Base-by-base conservation (phyloP, 495 filamentous ascomycete species). In the Barbatosphaeria neglecta region DNA sequence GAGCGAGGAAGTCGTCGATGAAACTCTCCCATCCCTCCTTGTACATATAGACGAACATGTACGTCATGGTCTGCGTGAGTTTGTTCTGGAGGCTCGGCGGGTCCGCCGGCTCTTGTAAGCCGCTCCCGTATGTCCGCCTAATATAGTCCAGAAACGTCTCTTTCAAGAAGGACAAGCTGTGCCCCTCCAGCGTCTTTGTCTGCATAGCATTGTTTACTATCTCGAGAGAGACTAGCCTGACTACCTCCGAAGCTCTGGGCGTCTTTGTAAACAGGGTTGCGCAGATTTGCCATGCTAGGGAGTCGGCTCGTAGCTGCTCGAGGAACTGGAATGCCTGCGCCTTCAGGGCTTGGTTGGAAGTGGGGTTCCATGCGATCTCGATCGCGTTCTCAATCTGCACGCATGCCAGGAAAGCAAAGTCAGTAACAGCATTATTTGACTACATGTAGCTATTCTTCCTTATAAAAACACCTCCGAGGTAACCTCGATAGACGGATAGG, bases 31-130 rank as follows among this genome's bases (percentile, higher is more conserved):
- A 99, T 2, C 81, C 81, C 39, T 81, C 75, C 45, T 77, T 81
- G 65, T 99, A 99, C 25, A 93, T 69, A 7, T 76, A 73, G 7
- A 84, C 80, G 63, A 97, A 99, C 19, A 99, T 81, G 53, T 83
- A 85, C 10, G 92, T 99, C 37, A 97, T 66, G 25, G 90, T 94
- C 64, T 99, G 92, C 22, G 88, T 86, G 49, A 97, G 82, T 64
- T 99, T 99, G 65, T 97, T 99, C 66, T 97, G 93, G 24, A 99
- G 82, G 51, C 75, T 74, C 27, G 80, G 52, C 9, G 81, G 73
- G 61, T 95, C 90, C 47, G 73, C 60, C 18, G 67, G 64, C 18
- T 68, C 66, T 37, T 70, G 71, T 37, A 69, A 67, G 17, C 71
- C 68, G 16, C 68, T 70, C 17, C 80, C 73, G 60, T 93, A 99